phyloP scores from a whole-genome alignment of 2,329 filamentous ascomycete species.

The Xylariaceae sp. region DNA sequence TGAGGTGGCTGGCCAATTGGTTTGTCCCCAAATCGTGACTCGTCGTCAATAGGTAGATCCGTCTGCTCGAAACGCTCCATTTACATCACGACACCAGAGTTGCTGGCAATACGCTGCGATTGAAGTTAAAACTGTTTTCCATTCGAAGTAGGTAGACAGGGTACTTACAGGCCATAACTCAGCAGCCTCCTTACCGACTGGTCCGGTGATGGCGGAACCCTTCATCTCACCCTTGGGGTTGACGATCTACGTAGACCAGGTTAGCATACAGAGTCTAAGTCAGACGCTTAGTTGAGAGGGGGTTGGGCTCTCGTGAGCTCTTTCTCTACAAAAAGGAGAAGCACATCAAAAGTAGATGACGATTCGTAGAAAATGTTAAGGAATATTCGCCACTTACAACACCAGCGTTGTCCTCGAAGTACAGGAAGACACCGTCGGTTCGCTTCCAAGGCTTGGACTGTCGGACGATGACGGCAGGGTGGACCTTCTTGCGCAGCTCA shows the following conservation, averaged over 20 bases:
- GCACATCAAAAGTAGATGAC: too few relatives aligned
- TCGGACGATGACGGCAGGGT: slow-evolving; percentile 98
- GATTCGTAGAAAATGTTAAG: too few relatives aligned
- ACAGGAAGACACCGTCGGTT: slow-evolving; percentile 97
- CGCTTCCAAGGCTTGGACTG: slow-evolving; percentile 99
- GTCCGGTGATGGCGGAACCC: slow-evolving; percentile 98
- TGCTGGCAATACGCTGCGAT: slow-evolving; percentile 92
- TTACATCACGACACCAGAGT: slow-evolving; percentile 99
- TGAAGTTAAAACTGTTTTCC: slow-evolving; percentile 35
- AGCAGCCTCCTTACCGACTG: slow-evolving; percentile 99
- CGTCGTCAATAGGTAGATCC: slow-evolving; percentile 35
- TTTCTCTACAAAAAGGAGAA: neutral
- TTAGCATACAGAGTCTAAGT: slow-evolving; percentile 42
- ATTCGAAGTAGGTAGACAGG: neutral
- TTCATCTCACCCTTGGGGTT: slow-evolving; percentile 99
- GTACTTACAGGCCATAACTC: slow-evolving; percentile 95
- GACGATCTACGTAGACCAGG: slow-evolving; percentile 73
- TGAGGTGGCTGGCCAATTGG: slow-evolving; percentile 34
- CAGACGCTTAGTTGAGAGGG: slow-evolving; percentile 70
- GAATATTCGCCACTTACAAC: slow-evolving; percentile 83
- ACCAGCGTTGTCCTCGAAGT: slow-evolving; percentile 99
- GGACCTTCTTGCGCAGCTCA: slow-evolving; percentile 99
- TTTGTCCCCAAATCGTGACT: slow-evolving; percentile 38
- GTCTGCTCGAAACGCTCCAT: slow-evolving; percentile 44
- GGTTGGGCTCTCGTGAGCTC: neutral